A percentile compares a stretch with the other conserved stretches of the same genome.
Conservation (phyloP, 2,329 filamentous ascomycete species). For the Cordyceps pruinosa region DNA sequence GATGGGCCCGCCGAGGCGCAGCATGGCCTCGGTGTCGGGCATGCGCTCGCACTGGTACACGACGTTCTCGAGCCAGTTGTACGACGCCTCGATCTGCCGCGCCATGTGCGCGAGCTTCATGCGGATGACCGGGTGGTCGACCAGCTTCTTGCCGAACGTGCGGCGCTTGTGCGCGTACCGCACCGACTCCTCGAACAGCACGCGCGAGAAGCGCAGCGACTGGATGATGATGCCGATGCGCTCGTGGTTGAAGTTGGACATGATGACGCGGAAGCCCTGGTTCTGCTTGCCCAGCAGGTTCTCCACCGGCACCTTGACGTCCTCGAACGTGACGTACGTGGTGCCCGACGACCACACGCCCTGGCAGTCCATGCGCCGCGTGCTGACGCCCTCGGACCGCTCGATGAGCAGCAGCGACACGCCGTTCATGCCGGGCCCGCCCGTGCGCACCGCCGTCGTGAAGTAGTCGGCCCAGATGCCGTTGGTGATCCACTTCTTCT, state of each 20-base stretch:
- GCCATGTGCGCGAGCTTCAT: slow-evolving; percentile 98
- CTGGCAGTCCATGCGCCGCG: slow-evolving; percentile 95
- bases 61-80: slow-evolving; percentile 93
- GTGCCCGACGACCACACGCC: slow-evolving; percentile 94
- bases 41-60: slow-evolving; percentile 91
- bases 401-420: slow-evolving; percentile 89
- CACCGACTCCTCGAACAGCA: slow-evolving; percentile 93
- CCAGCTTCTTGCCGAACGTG: slow-evolving; percentile 94
- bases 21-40: slow-evolving; percentile 91
- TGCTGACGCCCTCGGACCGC: slow-evolving; percentile 80
- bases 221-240: slow-evolving; percentile 98
- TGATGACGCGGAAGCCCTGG: slow-evolving; percentile 96
- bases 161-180: slow-evolving; percentile 96
- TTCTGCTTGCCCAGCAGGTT: slow-evolving; percentile 97
- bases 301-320: slow-evolving; percentile 99
- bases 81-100: slow-evolving; percentile 93
- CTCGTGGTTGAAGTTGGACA: slow-evolving; percentile 99
- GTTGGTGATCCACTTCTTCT: slow-evolving; percentile 99
- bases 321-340: slow-evolving; percentile 96
- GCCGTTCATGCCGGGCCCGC: slow-evolving; percentile 84
- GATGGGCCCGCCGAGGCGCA: slow-evolving; percentile 90
- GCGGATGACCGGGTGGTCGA: slow-evolving; percentile 94
- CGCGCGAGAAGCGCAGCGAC: slow-evolving; percentile 86
- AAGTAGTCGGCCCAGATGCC: slow-evolving; percentile 97
- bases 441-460: slow-evolving; percentile 90